Conservation (phyloP, 2,329 filamentous ascomycete species). For the Colletotrichum tanaceti region DNA sequence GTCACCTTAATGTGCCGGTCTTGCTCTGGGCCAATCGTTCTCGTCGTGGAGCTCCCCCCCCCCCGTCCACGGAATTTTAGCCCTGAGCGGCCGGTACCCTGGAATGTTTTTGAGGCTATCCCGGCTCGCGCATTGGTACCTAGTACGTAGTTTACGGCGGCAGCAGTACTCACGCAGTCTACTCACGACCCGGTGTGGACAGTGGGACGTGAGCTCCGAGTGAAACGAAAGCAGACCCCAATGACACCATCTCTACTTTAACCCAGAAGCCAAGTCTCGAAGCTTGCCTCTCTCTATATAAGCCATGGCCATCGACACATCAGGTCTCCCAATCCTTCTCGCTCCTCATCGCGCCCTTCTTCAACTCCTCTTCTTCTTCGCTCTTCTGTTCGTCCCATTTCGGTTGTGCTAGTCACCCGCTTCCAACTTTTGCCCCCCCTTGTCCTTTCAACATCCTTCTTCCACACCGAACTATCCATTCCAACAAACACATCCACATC, state of each 20-base stretch:
- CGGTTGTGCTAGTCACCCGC: conserved; percentile 29
- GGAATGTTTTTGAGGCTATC: background rate
- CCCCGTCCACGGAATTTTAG: conserved; percentile 5
- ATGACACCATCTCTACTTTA: background rate
- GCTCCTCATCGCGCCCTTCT: conserved; percentile 5
- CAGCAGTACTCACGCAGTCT: background rate
- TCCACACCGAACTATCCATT: background rate
- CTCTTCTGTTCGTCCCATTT: conserved; percentile 13
- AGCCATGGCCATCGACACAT: conserved; percentile 2
- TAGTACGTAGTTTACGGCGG: background rate
- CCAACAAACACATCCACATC: background rate
- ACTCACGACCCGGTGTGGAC: background rate
- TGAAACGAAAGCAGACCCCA: conserved; percentile 9
- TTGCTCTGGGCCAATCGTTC: conserved; percentile 16
- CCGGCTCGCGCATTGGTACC: no score
- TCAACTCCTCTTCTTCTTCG: conserved; percentile 13
- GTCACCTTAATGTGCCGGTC: conserved; percentile 15
- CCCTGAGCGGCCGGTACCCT: background rate
- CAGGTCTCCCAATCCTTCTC: background rate
- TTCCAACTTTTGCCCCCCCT: background rate
- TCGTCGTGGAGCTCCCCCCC: no score
- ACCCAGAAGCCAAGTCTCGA: background rate
- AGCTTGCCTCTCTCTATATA: conserved; percentile 21
- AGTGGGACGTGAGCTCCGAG: no score
- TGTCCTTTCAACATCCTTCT: no score